Evolutionary conservation across 768 basidiomycete species (phyloP).

Genomic region (Nevesoporus exiguus): DNA sequence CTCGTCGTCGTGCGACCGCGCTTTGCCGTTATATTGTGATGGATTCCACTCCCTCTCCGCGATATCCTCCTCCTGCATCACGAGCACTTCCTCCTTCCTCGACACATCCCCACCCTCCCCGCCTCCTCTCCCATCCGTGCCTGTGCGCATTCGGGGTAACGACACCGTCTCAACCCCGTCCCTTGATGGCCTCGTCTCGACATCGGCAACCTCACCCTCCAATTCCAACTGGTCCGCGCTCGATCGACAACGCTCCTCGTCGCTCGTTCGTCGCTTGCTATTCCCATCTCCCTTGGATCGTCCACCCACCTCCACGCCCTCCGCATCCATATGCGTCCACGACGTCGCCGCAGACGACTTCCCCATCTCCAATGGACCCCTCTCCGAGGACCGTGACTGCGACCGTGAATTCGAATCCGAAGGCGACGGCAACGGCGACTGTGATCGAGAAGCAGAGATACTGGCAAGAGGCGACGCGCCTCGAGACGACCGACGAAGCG

Average conservation of each 20-base stretch:
- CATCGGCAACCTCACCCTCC: background rate
- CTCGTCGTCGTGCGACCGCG: conserved; percentile 4
- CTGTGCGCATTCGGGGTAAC: conserved; percentile 32
- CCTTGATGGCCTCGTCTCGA: background rate
- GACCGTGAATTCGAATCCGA: conserved; percentile 9
- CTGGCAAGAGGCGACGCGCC: background rate
- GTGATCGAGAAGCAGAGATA: background rate
- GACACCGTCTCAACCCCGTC: conserved; percentile 22
- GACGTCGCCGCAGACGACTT: conserved; percentile 29
- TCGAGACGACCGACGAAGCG: background rate
- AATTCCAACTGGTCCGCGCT: background rate
- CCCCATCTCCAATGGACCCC: conserved; percentile 11
- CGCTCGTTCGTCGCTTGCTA: conserved; percentile 3
- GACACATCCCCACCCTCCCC: conserved; percentile 1
- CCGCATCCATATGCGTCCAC: conserved; percentile 22
- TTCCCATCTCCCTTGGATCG: conserved; percentile 6
- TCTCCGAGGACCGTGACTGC: conserved; percentile 16
- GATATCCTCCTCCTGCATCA: conserved; percentile 23
- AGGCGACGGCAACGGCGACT: conserved; percentile 2
- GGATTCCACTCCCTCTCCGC: conserved; percentile 30
- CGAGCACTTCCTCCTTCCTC: conserved; percentile 22
- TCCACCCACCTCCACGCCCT: background rate
- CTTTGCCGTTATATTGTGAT: conserved; percentile 12
- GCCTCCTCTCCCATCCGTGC: conserved; percentile 16
- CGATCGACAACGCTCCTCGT: background rate